Conservation (phyloP, 164 flowering plant genomes). For the Vitis rupestris region DNA sequence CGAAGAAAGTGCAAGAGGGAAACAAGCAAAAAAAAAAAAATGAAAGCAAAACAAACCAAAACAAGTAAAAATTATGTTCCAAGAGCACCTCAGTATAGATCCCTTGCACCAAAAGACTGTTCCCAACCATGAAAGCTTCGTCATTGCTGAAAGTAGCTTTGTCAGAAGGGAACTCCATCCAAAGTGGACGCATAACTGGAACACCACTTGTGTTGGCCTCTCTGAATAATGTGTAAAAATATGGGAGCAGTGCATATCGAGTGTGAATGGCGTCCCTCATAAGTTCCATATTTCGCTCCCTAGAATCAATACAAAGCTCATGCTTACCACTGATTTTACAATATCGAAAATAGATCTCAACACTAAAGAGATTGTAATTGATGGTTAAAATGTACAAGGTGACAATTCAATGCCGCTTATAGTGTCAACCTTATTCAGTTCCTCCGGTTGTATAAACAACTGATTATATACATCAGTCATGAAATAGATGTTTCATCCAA, state of each 20-base stretch:
- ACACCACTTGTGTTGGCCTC: conserved; percentile 80
- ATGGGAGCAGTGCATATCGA: conserved; percentile 85
- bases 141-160: conserved; percentile 84
- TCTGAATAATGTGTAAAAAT: conserved; percentile 88
- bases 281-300: conserved; percentile 76
- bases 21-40: background rate
- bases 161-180: conserved; percentile 98
- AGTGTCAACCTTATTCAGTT: background rate
- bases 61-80: background rate
- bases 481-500: background rate
- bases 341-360: background rate
- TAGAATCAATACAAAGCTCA: conserved; percentile 28
- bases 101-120: conserved; percentile 89
- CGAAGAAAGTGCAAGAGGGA: no score
- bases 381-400: background rate
- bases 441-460: background rate
- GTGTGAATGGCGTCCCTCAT: conserved; percentile 81
- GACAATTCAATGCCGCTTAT: background rate
- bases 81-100: conserved; percentile 65
- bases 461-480: background rate
- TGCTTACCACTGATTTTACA: background rate
- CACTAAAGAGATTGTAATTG: background rate
- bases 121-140: conserved; percentile 98
- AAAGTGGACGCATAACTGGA: conserved; percentile 90
- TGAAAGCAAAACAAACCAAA: background rate